A percentile compares a stretch with the other conserved stretches of the same genome.
Conservation (phyloP, 176 grass and related monocot genomes). For the Oropetium thomaeum region DNA sequence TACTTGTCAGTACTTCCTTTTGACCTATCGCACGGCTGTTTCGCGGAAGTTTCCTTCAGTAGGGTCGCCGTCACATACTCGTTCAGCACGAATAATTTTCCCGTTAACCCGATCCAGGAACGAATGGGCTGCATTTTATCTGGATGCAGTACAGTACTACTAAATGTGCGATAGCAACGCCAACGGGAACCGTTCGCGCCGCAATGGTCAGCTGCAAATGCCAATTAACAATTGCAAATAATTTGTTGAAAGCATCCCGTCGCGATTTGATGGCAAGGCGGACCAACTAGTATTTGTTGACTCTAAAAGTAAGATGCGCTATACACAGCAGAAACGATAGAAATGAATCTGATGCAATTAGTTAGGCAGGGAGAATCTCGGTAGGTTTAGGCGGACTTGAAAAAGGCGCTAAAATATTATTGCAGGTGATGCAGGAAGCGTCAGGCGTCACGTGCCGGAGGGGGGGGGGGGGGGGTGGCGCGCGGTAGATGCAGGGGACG, state of each 20-base stretch:
- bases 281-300: not conserved
- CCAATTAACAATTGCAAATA: not conserved
- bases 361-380: not conserved
- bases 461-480: too few relatives aligned
- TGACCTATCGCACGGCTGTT: not conserved
- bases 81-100: not conserved
- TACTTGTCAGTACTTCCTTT: not conserved
- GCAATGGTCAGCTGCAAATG: not conserved
- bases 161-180: not conserved
- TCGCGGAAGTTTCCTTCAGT: constrained; percentile 46
- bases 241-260: not conserved
- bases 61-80: not conserved
- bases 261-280: not conserved
- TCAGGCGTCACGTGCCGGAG: too few relatives aligned
- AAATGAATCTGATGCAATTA: constrained; percentile 3
- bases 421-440: too few relatives aligned
- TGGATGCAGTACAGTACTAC: not conserved
- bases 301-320: not conserved
- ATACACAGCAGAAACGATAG: not conserved
- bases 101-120: not conserved
- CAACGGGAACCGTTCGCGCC: not conserved
- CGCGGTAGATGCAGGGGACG: not conserved
- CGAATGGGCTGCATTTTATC: not conserved
- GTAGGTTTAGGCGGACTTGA: not conserved
- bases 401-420: too few relatives aligned